These are phyloP conservation scores for Globisporangium polare DNA, from an alignment of 352 stramenopile genomes.

Conservation along the genomic window DNA sequence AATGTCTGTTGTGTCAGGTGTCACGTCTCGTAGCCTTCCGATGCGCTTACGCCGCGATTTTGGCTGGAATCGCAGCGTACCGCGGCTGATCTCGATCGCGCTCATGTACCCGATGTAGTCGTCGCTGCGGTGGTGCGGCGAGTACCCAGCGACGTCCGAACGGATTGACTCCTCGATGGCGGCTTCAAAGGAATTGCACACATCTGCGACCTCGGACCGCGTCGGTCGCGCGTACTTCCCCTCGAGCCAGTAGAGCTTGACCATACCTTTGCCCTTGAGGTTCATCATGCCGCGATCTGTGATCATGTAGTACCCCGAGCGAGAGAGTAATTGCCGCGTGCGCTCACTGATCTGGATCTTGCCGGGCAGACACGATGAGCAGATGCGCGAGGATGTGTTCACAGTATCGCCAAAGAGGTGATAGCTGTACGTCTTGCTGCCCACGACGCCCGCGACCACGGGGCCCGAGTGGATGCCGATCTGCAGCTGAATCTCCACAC, in stretches of 20 bases:
- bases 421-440: slow-evolving; percentile 78
- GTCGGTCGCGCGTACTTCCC: slow-evolving; percentile 32
- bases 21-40: slow-evolving; percentile 1
- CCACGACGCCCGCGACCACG: slow-evolving; percentile 80
- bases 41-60: slow-evolving; percentile 20
- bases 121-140: slow-evolving; percentile 47
- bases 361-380: slow-evolving; percentile 56
- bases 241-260: slow-evolving; percentile 67
- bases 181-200: slow-evolving; percentile 33
- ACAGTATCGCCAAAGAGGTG: slow-evolving; percentile 85
- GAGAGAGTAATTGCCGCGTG: slow-evolving; percentile 41
- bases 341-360: slow-evolving; percentile 70
- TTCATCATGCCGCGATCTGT: slow-evolving; percentile 62
- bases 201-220: slow-evolving; percentile 20
- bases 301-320: slow-evolving; percentile 46
- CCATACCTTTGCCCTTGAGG: slow-evolving; percentile 70
- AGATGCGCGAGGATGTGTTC: slow-evolving; percentile 79
- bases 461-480: slow-evolving; percentile 82
- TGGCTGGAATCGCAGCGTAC: slow-evolving; percentile 45
- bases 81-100: slow-evolving; percentile 45
- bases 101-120: slow-evolving; percentile 63
- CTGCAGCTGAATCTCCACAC: slow-evolving; percentile 70
- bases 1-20: slow-evolving; percentile 9
- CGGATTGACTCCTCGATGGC: slow-evolving; percentile 55
- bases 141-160: slow-evolving; percentile 25